Evolutionary conservation across 306 rosid species (phyloP).

Genomic region (Quercus bicolor): DNA sequence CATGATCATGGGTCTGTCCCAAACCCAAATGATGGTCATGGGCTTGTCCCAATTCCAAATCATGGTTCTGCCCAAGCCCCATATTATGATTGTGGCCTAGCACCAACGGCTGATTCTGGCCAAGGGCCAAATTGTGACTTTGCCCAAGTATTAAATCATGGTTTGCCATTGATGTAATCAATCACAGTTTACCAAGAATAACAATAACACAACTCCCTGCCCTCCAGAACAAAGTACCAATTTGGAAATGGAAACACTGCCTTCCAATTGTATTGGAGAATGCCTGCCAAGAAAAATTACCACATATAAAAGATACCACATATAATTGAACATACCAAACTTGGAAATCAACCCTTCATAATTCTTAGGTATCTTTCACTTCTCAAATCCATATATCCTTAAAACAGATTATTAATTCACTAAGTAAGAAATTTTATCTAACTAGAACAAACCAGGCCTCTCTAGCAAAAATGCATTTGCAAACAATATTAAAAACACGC

Average conservation of each 20-base stretch:
- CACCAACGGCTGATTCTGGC: slow-evolving; percentile 67
- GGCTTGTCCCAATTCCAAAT: slow-evolving; percentile 51
- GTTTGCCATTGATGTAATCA: slow-evolving; percentile 52
- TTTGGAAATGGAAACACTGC: slow-evolving; percentile 9
- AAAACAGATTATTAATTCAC: neutral
- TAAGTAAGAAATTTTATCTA: neutral
- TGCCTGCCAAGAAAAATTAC: slow-evolving; percentile 40
- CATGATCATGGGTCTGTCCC: slow-evolving; percentile 54
- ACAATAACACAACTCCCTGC: slow-evolving; percentile 19
- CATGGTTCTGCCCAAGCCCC: slow-evolving; percentile 56
- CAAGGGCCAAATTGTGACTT: slow-evolving; percentile 54
- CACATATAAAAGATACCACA: neutral
- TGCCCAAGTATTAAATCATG: slow-evolving; percentile 75
- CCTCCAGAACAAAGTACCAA: slow-evolving; percentile 20
- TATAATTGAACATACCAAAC: slow-evolving; percentile 16
- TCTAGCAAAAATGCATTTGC: neutral
- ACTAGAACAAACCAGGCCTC: neutral
- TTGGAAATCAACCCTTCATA: slow-evolving; percentile 1
- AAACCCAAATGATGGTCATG: slow-evolving; percentile 50
- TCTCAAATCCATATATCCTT: slow-evolving; percentile 5
- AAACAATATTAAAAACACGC: neutral
- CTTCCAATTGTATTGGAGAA: slow-evolving; percentile 18
- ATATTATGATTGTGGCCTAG: slow-evolving; percentile 56
- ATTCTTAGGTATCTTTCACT: slow-evolving; percentile 13
- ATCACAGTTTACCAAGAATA: slow-evolving; percentile 15